Evolutionary conservation across 768 basidiomycete genomes (phyloP).

Genomic region (Suillus sp.): DNA sequence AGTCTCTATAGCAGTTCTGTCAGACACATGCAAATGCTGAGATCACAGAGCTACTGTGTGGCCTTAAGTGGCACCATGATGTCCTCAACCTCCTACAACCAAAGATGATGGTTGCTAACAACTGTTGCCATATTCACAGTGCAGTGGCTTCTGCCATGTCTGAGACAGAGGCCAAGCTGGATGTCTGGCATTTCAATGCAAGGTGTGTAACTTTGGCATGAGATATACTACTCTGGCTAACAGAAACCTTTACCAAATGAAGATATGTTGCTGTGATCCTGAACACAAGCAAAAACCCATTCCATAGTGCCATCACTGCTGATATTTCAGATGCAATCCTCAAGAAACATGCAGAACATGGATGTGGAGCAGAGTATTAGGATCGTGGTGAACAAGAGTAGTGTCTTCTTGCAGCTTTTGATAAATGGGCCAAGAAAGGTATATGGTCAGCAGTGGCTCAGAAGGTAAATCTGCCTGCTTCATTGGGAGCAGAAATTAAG

Average conservation of each 20-base stretch:
- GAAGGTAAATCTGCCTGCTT: neutral
- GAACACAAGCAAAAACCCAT: constrained; percentile 16
- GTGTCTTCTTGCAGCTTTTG: constrained; percentile 5
- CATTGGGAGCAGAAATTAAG: neutral
- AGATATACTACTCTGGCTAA: constrained; percentile 5
- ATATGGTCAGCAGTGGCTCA: neutral
- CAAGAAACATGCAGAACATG: constrained; percentile 14
- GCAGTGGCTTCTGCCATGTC: constrained; percentile 16
- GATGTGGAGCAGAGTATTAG: constrained; percentile 20
- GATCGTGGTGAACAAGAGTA: constrained; percentile 20
- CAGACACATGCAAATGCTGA: constrained; percentile 20
- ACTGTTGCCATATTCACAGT: constrained; percentile 23
- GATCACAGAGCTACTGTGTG: constrained; percentile 17
- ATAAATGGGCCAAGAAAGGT: neutral
- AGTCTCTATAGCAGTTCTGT: no score
- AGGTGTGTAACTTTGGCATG: constrained; percentile 13
- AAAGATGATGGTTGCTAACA: constrained; percentile 21
- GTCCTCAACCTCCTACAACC: constrained; percentile 14
- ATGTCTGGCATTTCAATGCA: constrained; percentile 24
- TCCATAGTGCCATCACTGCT: constrained; percentile 3
- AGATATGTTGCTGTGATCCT: constrained; percentile 20
- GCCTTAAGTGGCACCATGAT: constrained; percentile 13
- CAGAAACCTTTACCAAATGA: constrained; percentile 1
- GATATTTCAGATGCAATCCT: constrained; percentile 19
- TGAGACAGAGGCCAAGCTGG: constrained; percentile 10